Evolutionary conservation across 192 early-diverging fungal genomes (phyloP), one percentile per base, ranked within the genome.

Genomic region (Coemansia sp.): DNA sequence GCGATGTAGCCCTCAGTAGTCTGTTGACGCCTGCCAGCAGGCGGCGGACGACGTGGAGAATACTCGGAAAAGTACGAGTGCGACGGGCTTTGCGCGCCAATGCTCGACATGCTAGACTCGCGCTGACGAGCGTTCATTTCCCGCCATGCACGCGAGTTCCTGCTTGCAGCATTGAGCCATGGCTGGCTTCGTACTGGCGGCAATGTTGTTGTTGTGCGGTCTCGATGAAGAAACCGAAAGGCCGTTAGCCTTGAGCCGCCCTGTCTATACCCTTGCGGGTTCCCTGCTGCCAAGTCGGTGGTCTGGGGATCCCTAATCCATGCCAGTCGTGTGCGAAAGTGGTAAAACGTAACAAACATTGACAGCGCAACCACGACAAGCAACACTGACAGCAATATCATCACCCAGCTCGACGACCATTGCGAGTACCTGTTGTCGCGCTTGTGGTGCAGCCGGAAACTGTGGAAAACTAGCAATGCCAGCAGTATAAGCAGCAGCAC

Each of bases 321-420:
- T 2, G 52, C 25, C 25, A 73, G 53, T 34, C 64, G 63, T 9
- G 61, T 67, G 38, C 70, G 66, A 57, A 63, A 80, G 65, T 73
- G 72, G 62, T 80, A 80, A 14, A 68, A 66, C 6, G 77, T 80
- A 17, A 74, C 59, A 58, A 80, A 60, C 57, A 80, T 25, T 0
- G 68, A 48, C 47, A 74, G 55, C 7, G 64, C 71, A 6, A 71
- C 65, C 36, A 80, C 19, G 0, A 80, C 77, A 10, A 74, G 10
- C 21, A 80, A 53, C 57, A 80, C 66, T 6, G 77, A 80, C 3
- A 80, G 64, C 52, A 80, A 37, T 12, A 80, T 73, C 71, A 80
- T 66, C 31, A 74, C 71, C 77, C 77, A 80, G 59, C 77, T 80
- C 10, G 71, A 74, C 52, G 77, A 74, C 77, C 77, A 80, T 53